Evolutionary conservation across 352 stramenopile genomes (phyloP).

Genomic region (Globisporangium parvum): DNA sequence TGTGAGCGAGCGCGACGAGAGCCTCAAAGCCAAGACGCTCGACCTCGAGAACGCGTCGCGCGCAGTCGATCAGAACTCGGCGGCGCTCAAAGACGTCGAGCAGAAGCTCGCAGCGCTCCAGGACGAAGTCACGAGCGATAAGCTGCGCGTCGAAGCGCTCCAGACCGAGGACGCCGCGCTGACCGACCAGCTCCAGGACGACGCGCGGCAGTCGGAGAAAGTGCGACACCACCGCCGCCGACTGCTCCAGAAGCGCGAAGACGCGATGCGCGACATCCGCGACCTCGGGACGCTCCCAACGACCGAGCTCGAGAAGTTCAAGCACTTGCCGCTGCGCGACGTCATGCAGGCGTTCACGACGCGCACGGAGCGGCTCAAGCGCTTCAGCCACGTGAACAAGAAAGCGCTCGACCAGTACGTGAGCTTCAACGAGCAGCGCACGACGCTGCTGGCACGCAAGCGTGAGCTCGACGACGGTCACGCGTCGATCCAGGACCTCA

Average conservation of each 20-base stretch:
- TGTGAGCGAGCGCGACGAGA: slow-evolving; percentile 59
- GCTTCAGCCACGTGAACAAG: slow-evolving; percentile 99
- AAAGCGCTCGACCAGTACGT: slow-evolving; percentile 99
- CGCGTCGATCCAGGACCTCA: slow-evolving; percentile 81
- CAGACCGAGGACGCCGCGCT: slow-evolving; percentile 53
- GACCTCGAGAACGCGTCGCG: slow-evolving; percentile 83
- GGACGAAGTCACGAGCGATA: slow-evolving; percentile 43
- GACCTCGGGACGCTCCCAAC: slow-evolving; percentile 95
- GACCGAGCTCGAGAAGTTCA: slow-evolving; percentile 91
- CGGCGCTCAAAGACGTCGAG: slow-evolving; percentile 37
- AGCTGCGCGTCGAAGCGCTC: slow-evolving; percentile 36
- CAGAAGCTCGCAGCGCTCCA: slow-evolving; percentile 24
- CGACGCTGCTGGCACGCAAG: slow-evolving; percentile 91
- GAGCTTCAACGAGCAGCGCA: slow-evolving; percentile 94
- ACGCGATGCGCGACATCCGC: slow-evolving; percentile 95
- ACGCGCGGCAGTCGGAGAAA: slow-evolving; percentile 77
- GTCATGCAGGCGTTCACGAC: slow-evolving; percentile 94
- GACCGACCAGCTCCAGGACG: slow-evolving; percentile 81
- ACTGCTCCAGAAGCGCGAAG: slow-evolving; percentile 88
- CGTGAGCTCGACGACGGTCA: slow-evolving; percentile 95
- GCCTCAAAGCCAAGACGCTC: slow-evolving; percentile 84
- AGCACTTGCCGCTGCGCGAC: slow-evolving; percentile 77
- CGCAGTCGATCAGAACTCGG: slow-evolving; percentile 58
- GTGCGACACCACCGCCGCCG: slow-evolving; percentile 72
- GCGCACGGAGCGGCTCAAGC: slow-evolving; percentile 95